Evolutionary conservation across 2,329 filamentous ascomycete species (phyloP).

Genomic region (Neurospora crassa): DNA sequence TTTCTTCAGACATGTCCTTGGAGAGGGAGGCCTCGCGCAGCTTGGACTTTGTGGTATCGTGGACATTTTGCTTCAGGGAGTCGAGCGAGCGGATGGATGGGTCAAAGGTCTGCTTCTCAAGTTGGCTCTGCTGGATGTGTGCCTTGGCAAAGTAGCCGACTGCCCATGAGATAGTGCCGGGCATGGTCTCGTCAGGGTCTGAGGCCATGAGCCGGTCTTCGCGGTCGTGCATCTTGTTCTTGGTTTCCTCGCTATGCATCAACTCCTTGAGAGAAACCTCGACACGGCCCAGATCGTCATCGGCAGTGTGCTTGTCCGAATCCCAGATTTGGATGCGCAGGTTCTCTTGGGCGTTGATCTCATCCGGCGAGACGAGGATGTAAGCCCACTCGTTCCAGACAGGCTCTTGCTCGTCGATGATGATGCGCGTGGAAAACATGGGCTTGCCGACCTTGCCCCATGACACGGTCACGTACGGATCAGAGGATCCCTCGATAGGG

Average conservation of each 20-base stretch:
- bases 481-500: conserved; percentile 52
- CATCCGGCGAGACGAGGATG: conserved; percentile 59
- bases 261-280: conserved; percentile 58
- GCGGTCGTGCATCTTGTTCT: conserved; percentile 52
- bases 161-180: conserved; percentile 58
- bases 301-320: conserved; percentile 60
- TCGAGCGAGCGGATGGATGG: conserved; percentile 46
- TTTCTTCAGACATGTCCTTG: conserved; percentile 45
- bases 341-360: conserved; percentile 62
- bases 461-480: conserved; percentile 62
- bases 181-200: conserved; percentile 57
- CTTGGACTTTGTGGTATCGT: conserved; percentile 46
- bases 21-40: conserved; percentile 53
- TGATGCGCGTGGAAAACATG: conserved; percentile 55
- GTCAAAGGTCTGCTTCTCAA: conserved; percentile 51
- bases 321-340: conserved; percentile 67
- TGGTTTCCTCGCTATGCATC: conserved; percentile 49
- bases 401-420: conserved; percentile 56
- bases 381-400: conserved; percentile 62
- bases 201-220: conserved; percentile 57
- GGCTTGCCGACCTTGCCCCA: conserved; percentile 73
- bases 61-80: conserved; percentile 49
- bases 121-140: conserved; percentile 50
- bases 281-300: conserved; percentile 66
- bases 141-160: conserved; percentile 64